These are phyloP conservation scores for Myxozyma vanderwaltii DNA, from an alignment of 805 yeast genomes.

Conservation along the genomic window DNA sequence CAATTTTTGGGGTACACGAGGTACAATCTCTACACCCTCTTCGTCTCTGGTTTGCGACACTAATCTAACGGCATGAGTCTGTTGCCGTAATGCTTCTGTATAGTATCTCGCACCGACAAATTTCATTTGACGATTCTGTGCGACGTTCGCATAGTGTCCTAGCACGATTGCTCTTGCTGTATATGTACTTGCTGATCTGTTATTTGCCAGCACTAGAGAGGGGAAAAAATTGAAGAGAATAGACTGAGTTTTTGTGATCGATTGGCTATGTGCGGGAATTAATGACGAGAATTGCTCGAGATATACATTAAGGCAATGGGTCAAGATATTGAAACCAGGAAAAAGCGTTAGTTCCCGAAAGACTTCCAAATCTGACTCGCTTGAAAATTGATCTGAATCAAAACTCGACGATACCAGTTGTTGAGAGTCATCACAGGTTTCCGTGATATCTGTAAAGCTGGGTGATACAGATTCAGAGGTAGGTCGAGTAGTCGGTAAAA, in stretches of 20 bases:
- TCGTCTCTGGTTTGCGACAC: background rate
- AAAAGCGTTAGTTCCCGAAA: background rate
- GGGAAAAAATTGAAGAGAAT: background rate
- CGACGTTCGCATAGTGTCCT: background rate
- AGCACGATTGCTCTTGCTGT: constrained; percentile 3
- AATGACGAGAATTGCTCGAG: background rate
- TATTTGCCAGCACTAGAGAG: background rate
- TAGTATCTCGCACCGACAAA: background rate
- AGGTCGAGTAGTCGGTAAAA: background rate
- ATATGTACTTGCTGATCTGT: constrained; percentile 1
- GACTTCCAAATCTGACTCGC: background rate
- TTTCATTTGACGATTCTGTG: background rate
- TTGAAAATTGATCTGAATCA: background rate
- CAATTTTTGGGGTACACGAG: background rate
- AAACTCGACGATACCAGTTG: background rate
- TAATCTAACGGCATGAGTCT: background rate
- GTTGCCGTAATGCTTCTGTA: background rate
- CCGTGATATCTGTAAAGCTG: too few relatives aligned
- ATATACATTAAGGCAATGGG: background rate
- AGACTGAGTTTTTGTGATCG: background rate
- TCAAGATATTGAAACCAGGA: background rate
- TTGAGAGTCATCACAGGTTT: background rate
- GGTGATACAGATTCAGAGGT: background rate
- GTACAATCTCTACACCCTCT: background rate
- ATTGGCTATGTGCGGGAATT: background rate